Evolutionary conservation across 73 alveolate species (phyloP), one percentile per base, ranked within the genome.

Genomic region (Paramecium tetraurelia): DNA sequence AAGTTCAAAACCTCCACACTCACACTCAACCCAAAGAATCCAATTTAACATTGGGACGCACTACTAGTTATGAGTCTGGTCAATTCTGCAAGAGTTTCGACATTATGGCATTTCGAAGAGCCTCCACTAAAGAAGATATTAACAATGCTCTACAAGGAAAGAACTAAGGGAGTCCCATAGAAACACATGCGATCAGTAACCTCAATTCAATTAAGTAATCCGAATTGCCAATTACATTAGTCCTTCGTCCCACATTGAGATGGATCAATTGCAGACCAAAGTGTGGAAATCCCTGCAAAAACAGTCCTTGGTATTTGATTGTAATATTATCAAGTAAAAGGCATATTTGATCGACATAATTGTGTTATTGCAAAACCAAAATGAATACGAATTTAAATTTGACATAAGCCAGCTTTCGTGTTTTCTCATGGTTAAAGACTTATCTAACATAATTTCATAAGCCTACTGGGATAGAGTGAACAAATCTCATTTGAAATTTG

Each of bases 11-110:
- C 46, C 44, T 59, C 16, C 80, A 59, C 31, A 27, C 84, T 63
- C 84, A 63, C n/a, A 63, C 84, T 2, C 20, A 31, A 63, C 84
- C 41, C 5, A 63, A 33, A 18, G 84, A 63, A 11, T 63, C 84
- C 11, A 27, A 27, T 27, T 3, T 63, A 0, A 27, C 84, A 63
- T 41, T 63, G 10, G 84, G 50, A 14, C 8, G 84, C 27, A 63
- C 84, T 31, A 63, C 84, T 33, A 63, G 84, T 63, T 63, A 63
- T 63, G 84, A 63, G 27, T 63, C 84, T 9, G 31, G 48, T 63
- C 50, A 63, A 63, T 63, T 63, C 2, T 63, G 84, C 48, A 63
- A 63, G 21, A 63, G 84, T 63, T 63, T 63, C 12, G 35, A 63
- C 84, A 63, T 63, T 11, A 63, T 63, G 84, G 84, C 84, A 31